Evolutionary conservation across 768 basidiomycete genomes (phyloP).

Genomic region (Suillus subalutaceus): DNA sequence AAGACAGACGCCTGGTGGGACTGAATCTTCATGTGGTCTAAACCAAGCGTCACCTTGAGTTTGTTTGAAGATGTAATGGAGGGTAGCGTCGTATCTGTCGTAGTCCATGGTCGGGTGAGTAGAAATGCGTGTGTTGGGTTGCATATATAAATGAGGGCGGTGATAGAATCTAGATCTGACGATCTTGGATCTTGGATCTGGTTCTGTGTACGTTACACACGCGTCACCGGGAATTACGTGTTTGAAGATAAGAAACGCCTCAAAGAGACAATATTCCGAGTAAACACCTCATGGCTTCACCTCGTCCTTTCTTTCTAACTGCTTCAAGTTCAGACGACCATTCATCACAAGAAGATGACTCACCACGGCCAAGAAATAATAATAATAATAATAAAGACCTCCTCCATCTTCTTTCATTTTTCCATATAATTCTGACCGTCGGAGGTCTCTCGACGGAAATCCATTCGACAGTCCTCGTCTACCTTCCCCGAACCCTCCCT

Average conservation of each 20-base stretch:
- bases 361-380: constrained; percentile 17
- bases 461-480: constrained; percentile 26
- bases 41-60: constrained; percentile 55
- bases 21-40: constrained; percentile 50
- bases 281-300: constrained; percentile 26
- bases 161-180: too few relatives aligned
- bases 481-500: constrained; percentile 50
- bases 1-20: constrained; percentile 51
- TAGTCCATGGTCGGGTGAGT: constrained; percentile 30
- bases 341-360: constrained; percentile 27
- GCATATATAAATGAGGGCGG: not conserved
- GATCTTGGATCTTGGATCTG: not conserved
- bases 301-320: constrained; percentile 42
- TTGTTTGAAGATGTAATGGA: constrained; percentile 34
- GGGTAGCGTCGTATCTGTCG: constrained; percentile 36
- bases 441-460: not conserved
- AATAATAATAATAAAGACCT: constrained; percentile 12
- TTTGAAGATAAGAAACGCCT: constrained; percentile 1
- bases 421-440: too few relatives aligned
- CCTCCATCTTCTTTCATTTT: constrained; percentile 44
- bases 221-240: not conserved
- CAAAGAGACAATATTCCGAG: not conserved
- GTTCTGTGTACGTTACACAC: not conserved
- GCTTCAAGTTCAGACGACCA: constrained; percentile 25
- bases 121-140: not conserved